Evolutionary conservation across 2,329 filamentous ascomycete genomes (phyloP).

Genomic region (Epichloe typhina): DNA sequence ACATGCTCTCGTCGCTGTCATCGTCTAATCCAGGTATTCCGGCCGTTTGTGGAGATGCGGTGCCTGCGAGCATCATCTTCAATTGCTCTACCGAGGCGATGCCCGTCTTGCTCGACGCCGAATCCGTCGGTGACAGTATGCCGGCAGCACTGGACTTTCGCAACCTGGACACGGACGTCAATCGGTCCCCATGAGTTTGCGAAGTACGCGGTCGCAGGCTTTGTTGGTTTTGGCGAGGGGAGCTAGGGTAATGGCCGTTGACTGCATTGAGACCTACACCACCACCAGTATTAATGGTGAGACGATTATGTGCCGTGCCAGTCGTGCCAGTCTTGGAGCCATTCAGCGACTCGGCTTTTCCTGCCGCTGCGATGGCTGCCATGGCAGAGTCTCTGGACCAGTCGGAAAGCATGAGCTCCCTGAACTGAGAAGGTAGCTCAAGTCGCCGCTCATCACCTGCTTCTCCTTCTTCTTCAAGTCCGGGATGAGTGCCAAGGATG

Average conservation of each 20-base stretch:
- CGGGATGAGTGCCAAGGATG: constrained; percentile 38
- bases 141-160: constrained; percentile 44
- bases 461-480: constrained; percentile 15
- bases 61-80: constrained; percentile 46
- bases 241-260: constrained; percentile 25
- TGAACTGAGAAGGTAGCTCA: constrained; percentile 53
- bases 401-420: constrained; percentile 62
- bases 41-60: constrained; percentile 26
- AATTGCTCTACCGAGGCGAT: constrained; percentile 52
- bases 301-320: constrained; percentile 36
- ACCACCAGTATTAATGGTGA: constrained; percentile 37
- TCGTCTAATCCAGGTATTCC: constrained; percentile 27
- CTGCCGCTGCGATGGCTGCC: constrained; percentile 52
- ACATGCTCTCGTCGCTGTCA: constrained; percentile 53
- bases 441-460: constrained; percentile 25
- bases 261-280: constrained; percentile 24
- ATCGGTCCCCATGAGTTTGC: constrained; percentile 21
- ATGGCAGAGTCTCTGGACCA: constrained; percentile 71
- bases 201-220: constrained; percentile 37
- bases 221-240: constrained; percentile 36
- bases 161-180: constrained; percentile 26
- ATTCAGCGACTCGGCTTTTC: constrained; percentile 60
- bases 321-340: constrained; percentile 58
- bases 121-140: constrained; percentile 31
- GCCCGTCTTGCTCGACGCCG: constrained; percentile 32